Evolutionary conservation across 352 stramenopile species (phyloP).

Genomic region (Pythium dissotocum): DNA sequence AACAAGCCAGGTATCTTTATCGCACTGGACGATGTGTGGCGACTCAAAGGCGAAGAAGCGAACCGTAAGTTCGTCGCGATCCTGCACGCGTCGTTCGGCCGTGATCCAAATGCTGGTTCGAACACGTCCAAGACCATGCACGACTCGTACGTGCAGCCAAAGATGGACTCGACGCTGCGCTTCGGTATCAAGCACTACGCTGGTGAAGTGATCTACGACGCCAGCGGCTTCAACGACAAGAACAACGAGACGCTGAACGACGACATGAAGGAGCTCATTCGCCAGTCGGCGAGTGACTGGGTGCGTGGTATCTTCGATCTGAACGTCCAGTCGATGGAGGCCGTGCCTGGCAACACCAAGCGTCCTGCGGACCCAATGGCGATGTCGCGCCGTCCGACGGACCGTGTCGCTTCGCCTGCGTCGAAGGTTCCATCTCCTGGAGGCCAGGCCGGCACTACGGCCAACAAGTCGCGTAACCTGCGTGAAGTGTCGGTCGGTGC

Average conservation of each 20-base stretch:
- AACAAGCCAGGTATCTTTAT: slow-evolving; percentile 93
- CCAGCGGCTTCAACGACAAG: slow-evolving; percentile 97
- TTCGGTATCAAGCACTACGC: slow-evolving; percentile 91
- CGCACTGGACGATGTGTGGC: slow-evolving; percentile 94
- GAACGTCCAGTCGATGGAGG: slow-evolving; percentile 85
- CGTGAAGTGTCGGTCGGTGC: slow-evolving; percentile 85
- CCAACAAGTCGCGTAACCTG: slow-evolving; percentile 80
- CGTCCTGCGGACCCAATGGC: slow-evolving; percentile 54
- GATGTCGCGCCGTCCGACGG: slow-evolving; percentile 66
- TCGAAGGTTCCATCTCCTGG: slow-evolving; percentile 28
- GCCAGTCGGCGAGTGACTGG: slow-evolving; percentile 82
- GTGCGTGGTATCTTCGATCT: slow-evolving; percentile 85
- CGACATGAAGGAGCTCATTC: slow-evolving; percentile 92
- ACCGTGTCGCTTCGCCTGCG: slow-evolving; percentile 37
- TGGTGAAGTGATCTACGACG: slow-evolving; percentile 97
- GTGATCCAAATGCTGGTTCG: slow-evolving; percentile 47
- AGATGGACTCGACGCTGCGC: slow-evolving; percentile 87
- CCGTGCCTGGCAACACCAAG: slow-evolving; percentile 70
- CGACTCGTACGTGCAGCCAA: slow-evolving; percentile 89
- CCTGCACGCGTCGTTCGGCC: slow-evolving; percentile 81
- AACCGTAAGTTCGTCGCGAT: slow-evolving; percentile 92
- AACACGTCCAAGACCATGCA: slow-evolving; percentile 77
- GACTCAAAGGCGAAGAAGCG: slow-evolving; percentile 92
- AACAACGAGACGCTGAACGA: slow-evolving; percentile 98
- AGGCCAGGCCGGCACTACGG: slow-evolving; percentile 34